Evolutionary conservation across 371 early-diverging fungal genomes (phyloP).

Genomic region (Saksenaea oblongispora): DNA sequence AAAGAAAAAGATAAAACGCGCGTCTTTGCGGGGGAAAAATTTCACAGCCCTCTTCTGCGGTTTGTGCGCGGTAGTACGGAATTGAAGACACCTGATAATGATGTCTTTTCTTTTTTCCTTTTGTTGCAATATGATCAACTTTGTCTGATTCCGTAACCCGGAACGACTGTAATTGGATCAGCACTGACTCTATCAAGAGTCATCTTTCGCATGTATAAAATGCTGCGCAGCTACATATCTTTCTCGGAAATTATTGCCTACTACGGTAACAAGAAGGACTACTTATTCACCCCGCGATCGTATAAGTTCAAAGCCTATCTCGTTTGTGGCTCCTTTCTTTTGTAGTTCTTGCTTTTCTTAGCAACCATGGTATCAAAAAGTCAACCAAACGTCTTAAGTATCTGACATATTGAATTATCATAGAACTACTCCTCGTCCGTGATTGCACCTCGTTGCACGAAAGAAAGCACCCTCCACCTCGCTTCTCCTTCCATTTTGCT

Average conservation of each 20-base stretch:
- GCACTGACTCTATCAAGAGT: no score
- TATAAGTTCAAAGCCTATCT: no score
- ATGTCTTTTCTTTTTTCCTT: background rate
- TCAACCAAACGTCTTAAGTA: background rate
- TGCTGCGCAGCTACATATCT: background rate
- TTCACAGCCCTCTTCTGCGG: background rate
- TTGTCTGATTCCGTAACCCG: background rate
- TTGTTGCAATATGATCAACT: background rate
- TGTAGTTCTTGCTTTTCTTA: background rate
- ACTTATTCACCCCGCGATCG: background rate
- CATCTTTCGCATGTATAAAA: background rate
- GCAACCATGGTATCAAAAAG: background rate
- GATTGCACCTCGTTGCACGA: background rate
- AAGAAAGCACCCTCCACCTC: background rate
- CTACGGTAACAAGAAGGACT: background rate
- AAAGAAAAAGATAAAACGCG: background rate
- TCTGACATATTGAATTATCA: background rate
- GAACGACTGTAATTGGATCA: no score
- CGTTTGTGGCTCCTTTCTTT: background rate
- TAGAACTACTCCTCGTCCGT: background rate
- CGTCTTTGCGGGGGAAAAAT: background rate
- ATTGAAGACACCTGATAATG: background rate
- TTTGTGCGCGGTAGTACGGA: background rate
- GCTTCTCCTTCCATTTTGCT: background rate
- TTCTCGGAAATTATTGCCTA: slow-evolving; percentile 3